Conservation (phyloP, 495 filamentous ascomycete genomes). For the Penicilliopsis zonata region DNA sequence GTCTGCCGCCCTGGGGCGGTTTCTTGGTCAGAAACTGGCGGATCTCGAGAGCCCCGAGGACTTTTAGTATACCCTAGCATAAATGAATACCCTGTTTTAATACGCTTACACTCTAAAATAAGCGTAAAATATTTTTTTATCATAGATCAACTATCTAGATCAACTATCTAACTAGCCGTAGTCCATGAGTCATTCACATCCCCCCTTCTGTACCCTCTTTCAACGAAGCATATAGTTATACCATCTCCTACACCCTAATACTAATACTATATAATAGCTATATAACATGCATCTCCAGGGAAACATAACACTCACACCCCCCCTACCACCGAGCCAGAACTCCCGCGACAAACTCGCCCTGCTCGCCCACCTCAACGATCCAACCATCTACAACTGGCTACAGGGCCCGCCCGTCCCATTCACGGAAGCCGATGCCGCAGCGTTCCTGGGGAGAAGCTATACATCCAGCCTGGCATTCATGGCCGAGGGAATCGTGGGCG, state of each 20-base stretch:
- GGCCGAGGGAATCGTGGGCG: slow-evolving; percentile 6
- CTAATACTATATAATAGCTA: slow-evolving; percentile 1
- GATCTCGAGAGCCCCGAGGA: slow-evolving; percentile 35
- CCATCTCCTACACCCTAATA: not conserved
- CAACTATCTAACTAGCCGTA: no score
- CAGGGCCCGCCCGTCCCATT: slow-evolving; percentile 13
- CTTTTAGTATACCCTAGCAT: no score
- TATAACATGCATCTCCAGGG: no score
- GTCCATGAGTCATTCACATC: no score
- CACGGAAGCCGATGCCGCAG: slow-evolving; percentile 7
- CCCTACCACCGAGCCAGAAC: slow-evolving; percentile 8
- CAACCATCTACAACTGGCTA: slow-evolving; percentile 7
- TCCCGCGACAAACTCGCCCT: slow-evolving; percentile 3
- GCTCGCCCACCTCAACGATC: slow-evolving; percentile 11
- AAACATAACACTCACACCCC: no score
- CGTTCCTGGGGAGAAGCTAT: slow-evolving; percentile 3
- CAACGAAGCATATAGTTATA: not conserved
- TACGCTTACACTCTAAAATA: no score
- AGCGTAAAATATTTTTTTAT: no score
- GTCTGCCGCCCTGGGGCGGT: slow-evolving; percentile 30
- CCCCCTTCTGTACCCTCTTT: no score
- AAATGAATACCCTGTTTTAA: no score
- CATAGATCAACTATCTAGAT: no score
- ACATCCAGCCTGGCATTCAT: slow-evolving; percentile 1
- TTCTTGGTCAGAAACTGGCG: slow-evolving; percentile 29